A percentile compares a stretch with the other conserved stretches of the same genome.
Evolutionary conservation across 2,329 filamentous ascomycete genomes (phyloP).

Genomic region (Tolypocladium cylindrosporum): DNA sequence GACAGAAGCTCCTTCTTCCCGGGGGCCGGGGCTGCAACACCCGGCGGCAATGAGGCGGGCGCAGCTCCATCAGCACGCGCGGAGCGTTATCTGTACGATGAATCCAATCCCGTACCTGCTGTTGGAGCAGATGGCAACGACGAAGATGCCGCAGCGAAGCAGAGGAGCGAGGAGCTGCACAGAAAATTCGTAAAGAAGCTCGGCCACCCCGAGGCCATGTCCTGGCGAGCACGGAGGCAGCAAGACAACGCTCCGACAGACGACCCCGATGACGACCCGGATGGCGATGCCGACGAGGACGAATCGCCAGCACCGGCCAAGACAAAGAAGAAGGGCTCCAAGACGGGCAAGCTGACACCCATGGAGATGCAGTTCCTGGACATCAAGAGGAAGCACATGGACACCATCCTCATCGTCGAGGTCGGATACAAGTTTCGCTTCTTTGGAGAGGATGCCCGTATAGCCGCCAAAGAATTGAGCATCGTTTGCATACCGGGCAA

Average conservation of each 20-base stretch:
- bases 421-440: slow-evolving; percentile 98
- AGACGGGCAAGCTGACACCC: slow-evolving; percentile 73
- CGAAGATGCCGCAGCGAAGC: slow-evolving; percentile 41
- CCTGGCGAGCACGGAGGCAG: slow-evolving; percentile 49
- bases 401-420: slow-evolving; percentile 84
- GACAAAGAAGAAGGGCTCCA: slow-evolving; percentile 58
- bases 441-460: slow-evolving; percentile 88
- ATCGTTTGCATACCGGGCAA: slow-evolving; percentile 98
- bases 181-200: slow-evolving; percentile 83
- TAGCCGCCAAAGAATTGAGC: slow-evolving; percentile 79
- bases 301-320: slow-evolving; percentile 35
- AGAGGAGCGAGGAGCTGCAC: slow-evolving; percentile 63
- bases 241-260: slow-evolving; percentile 43
- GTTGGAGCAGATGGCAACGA: slow-evolving; percentile 27
- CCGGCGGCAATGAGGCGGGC: neutral
- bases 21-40: neutral
- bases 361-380: slow-evolving; percentile 91
- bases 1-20: slow-evolving; percentile 24
- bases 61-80: slow-evolving; percentile 29
- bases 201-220: slow-evolving; percentile 73
- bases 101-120: slow-evolving; percentile 27
- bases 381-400: slow-evolving; percentile 84
- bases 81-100: slow-evolving; percentile 41
- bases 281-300: slow-evolving; percentile 46
- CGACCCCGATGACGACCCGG: slow-evolving; percentile 43